Conservation (phyloP, 2,329 filamentous ascomycete genomes). For the Colletotrichum sp. region DNA sequence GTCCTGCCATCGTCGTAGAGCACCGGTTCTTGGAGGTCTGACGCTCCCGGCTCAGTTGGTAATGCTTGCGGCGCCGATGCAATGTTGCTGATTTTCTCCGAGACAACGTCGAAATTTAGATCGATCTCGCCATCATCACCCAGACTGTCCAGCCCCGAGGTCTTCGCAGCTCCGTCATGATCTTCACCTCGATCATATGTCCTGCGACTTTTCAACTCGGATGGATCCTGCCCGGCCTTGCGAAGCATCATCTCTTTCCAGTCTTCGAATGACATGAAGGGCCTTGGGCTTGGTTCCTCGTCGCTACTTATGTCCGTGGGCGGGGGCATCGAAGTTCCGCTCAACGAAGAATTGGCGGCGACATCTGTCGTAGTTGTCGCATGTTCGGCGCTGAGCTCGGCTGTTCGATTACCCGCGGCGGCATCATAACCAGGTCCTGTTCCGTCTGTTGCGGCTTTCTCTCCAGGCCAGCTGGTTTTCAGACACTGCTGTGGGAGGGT, state of each 20-base stretch:
- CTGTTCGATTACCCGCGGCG: background rate
- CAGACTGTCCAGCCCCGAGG: conserved; percentile 74
- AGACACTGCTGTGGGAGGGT: conserved; percentile 78
- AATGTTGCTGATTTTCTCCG: conserved; percentile 42
- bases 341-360: background rate
- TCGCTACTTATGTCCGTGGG: background rate
- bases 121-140: conserved; percentile 89
- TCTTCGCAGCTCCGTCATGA: conserved; percentile 54
- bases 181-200: conserved; percentile 54
- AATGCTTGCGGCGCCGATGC: conserved; percentile 8
- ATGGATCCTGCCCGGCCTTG: conserved; percentile 73
- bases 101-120: conserved; percentile 57
- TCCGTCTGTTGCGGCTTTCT: background rate
- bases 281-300: conserved; percentile 35
- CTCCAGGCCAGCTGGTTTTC: conserved; percentile 60
- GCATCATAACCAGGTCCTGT: conserved; percentile 8
- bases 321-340: background rate
- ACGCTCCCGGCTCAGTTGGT: conserved; percentile 4
- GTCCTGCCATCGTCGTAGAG: conserved; percentile 53
- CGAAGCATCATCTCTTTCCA: conserved; percentile 96
- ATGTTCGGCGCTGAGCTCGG: background rate
- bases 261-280: conserved; percentile 96
- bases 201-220: conserved; percentile 67
- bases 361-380: conserved; percentile 20
- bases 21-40: conserved; percentile 42